Conservation (phyloP, 768 basidiomycete genomes). For the Russula sp. region DNA sequence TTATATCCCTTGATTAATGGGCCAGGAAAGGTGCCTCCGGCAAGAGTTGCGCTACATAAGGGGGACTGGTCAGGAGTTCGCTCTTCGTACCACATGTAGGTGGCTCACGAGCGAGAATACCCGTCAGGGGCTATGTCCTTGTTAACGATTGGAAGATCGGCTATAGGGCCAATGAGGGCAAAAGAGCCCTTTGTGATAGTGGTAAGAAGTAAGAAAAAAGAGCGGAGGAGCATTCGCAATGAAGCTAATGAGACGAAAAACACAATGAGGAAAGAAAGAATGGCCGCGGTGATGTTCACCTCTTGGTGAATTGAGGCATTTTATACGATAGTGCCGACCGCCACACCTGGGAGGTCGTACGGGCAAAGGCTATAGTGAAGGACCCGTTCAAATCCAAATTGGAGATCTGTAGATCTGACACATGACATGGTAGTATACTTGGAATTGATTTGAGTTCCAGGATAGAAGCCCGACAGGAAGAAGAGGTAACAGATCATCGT, state of each 20-base stretch:
- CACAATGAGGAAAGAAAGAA: background rate
- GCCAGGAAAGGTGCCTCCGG: slow-evolving; percentile 5
- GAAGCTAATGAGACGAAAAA: background rate
- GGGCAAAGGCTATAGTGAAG: background rate
- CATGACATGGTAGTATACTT: no score
- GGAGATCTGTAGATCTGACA: background rate
- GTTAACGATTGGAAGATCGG: slow-evolving; percentile 23
- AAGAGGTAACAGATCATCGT: background rate
- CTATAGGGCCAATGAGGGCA: slow-evolving; percentile 25
- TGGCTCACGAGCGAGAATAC: slow-evolving; percentile 19
- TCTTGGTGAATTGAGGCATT: background rate
- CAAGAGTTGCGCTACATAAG: slow-evolving; percentile 4
- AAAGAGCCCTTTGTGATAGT: slow-evolving; percentile 1
- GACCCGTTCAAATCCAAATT: background rate
- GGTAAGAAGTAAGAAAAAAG: slow-evolving; percentile 3
- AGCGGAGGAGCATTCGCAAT: background rate
- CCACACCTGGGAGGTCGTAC: background rate
- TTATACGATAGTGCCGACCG: background rate
- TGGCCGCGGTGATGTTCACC: background rate
- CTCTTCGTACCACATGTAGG: background rate
- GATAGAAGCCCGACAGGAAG: background rate
- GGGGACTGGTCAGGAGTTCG: background rate
- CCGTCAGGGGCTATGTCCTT: slow-evolving; percentile 26
- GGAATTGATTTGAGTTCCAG: background rate
- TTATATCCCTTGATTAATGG: slow-evolving; percentile 8